A percentile compares a stretch with the other conserved stretches of the same genome.
These are phyloP conservation scores for Stagonosporopsis tanaceti DNA, from an alignment of 2,329 filamentous ascomycete species.

Conservation along the genomic window DNA sequence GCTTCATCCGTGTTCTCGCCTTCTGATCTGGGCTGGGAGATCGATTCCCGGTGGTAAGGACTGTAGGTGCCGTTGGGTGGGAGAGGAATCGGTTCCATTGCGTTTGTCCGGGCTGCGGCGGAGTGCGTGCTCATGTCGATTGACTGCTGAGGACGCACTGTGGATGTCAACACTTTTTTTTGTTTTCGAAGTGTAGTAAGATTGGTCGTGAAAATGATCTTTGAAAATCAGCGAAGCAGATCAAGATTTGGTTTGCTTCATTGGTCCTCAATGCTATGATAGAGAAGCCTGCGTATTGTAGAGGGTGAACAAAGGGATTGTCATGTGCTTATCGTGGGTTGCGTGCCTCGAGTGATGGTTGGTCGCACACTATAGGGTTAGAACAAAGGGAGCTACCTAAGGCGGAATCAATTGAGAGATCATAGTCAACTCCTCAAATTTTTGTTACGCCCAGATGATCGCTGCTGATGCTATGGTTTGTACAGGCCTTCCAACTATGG, in stretches of 20 bases:
- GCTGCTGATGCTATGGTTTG: neutral
- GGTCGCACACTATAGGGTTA: neutral
- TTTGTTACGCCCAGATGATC: neutral
- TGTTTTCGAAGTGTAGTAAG: neutral
- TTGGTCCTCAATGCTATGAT: no score
- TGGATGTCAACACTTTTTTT: neutral
- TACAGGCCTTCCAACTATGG: no score
- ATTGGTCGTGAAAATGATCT: no score
- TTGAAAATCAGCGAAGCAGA: neutral
- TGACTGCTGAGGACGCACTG: neutral
- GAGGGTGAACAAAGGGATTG: neutral
- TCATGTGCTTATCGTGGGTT: neutral
- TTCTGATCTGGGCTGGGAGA: neutral
- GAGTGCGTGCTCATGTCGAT: neutral
- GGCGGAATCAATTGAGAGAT: neutral
- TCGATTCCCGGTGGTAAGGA: neutral
- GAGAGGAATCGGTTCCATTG: neutral
- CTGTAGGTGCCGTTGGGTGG: neutral
- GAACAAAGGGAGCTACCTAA: neutral
- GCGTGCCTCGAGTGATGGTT: neutral
- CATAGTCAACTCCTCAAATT: neutral
- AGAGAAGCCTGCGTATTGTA: neutral
- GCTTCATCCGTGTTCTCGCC: neutral
- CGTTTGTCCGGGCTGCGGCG: neutral
- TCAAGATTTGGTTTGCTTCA: neutral